phyloP scores from a whole-genome alignment of 73 alveolate species.

The Tetrahymena borealis region DNA sequence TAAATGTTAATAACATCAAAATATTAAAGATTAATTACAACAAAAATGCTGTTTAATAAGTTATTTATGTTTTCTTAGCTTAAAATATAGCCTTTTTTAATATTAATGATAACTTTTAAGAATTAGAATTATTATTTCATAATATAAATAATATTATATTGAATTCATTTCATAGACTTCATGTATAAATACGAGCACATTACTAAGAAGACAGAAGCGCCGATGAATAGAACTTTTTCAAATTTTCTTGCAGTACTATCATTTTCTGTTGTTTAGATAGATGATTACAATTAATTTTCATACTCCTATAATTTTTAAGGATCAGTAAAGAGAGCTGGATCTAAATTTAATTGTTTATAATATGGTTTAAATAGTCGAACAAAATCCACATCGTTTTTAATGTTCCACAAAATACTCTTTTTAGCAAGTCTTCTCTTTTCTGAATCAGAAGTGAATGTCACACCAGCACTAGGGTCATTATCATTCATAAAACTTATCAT shows the following conservation, averaged over 20 bases:
- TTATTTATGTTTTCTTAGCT: too few relatives aligned
- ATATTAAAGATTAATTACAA: too few relatives aligned
- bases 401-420: constrained; percentile 19
- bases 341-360: not conserved
- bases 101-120: not conserved
- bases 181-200: not conserved
- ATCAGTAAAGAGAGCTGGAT: not conserved
- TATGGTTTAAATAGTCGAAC: constrained; percentile 41
- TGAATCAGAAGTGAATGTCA: not conserved
- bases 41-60: too few relatives aligned
- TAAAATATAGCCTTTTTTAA: too few relatives aligned
- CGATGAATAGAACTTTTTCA: not conserved
- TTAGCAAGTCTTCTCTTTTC: constrained; percentile 23
- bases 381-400: constrained; percentile 29
- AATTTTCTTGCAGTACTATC: not conserved
- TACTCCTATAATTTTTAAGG: not conserved
- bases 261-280: not conserved
- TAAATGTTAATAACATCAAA: too few relatives aligned
- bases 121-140: not conserved
- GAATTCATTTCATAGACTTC: not conserved
- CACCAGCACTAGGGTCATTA: constrained; percentile 36
- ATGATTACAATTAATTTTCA: not conserved
- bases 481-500: constrained; percentile 47
- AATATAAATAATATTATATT: not conserved
- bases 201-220: not conserved